Evolutionary conservation across 768 basidiomycete genomes (phyloP), one percentile per base, ranked within the genome.

Genomic region (Botryobasidium botryosum): DNA sequence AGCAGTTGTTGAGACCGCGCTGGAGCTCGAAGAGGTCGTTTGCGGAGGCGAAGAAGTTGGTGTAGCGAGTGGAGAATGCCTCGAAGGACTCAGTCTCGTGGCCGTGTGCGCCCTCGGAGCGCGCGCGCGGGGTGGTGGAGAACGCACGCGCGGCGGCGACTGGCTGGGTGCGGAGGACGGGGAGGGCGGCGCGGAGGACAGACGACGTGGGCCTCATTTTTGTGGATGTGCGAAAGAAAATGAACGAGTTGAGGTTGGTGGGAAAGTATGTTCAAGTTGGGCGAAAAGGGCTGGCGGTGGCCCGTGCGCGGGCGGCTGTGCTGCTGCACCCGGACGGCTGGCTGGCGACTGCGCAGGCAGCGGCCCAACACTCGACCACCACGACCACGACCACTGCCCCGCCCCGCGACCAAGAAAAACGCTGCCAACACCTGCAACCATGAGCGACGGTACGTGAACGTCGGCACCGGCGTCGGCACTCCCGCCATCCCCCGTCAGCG

Each of bases 1-100:
- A 99, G 68, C 91, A 96, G 72, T 99, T 99, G 72, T 99, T 97
- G 56, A 99, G 69, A 31, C 94, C 94, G 41, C 94, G 85, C 66
- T 99, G 92, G 52, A 99, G 82, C 69, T 99, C 94, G 59, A 99
- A 99, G 47, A 96, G 73, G 66, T 99, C 94, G 58, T 88, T 77
- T 40, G 87, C 88, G 45, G 75, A 71, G 58, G 83, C 65, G 73
- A 99, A 99, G 66, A 99, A 99, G 52, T 69, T 69, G 58, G 88
- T 79, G 65, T 96, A 96, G 59, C 92, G 86, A 50, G 78, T 73
- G 56, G 84, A 86, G 70, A 97, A 96, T 36, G 81, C 73, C 61
- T 94, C 91, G 64, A 87, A 96, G 15, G 82, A 72, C 67, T 96
- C 91, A 62, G 87, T 79, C 50, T 77, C 74, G 64, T 87, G 86